A percentile compares a stretch with the other conserved stretches of the same genome.
Evolutionary conservation across 805 yeast species (phyloP).

Genomic region (Cyberlindnera meyerae): DNA sequence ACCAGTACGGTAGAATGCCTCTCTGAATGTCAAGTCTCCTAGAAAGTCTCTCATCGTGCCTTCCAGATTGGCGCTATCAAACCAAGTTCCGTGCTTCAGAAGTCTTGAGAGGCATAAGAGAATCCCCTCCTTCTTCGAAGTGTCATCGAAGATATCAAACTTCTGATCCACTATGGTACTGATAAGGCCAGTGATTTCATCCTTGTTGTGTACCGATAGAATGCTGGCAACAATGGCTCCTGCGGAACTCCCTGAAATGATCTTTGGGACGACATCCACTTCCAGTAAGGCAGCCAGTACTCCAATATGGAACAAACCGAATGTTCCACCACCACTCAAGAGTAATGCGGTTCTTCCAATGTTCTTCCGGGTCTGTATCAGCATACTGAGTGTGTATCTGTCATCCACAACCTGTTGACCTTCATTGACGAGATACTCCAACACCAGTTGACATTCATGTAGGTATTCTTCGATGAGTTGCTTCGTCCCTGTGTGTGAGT

Average conservation of each 20-base stretch:
- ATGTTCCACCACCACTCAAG: constrained; percentile 94
- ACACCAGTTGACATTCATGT: constrained; percentile 61
- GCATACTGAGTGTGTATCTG: constrained; percentile 64
- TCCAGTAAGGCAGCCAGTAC: constrained; percentile 77
- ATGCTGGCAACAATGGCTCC: constrained; percentile 94
- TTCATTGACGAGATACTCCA: constrained; percentile 24
- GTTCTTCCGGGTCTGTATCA: constrained; percentile 83
- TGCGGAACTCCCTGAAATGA: constrained; percentile 91
- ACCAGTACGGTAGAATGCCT: constrained; percentile 92
- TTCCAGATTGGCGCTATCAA: constrained; percentile 67
- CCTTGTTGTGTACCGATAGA: constrained; percentile 72
- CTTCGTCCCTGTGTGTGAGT: constrained; percentile 84
- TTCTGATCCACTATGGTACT: constrained; percentile 38
- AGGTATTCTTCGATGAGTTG: constrained; percentile 76
- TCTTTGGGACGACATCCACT: constrained; percentile 71
- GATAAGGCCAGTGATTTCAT: constrained; percentile 58
- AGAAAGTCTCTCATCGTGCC: constrained; percentile 71
- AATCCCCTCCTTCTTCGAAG: constrained; percentile 35
- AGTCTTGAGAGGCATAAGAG: constrained; percentile 51
- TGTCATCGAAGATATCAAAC: constrained; percentile 46
- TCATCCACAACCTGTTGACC: constrained; percentile 47
- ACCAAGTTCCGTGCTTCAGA: constrained; percentile 84
- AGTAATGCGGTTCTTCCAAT: constrained; percentile 93
- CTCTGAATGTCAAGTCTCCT: constrained; percentile 89
- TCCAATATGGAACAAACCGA: constrained; percentile 91